phyloP scores from a whole-genome alignment of 2,329 filamentous ascomycete species.

The Daldinia sp. region DNA sequence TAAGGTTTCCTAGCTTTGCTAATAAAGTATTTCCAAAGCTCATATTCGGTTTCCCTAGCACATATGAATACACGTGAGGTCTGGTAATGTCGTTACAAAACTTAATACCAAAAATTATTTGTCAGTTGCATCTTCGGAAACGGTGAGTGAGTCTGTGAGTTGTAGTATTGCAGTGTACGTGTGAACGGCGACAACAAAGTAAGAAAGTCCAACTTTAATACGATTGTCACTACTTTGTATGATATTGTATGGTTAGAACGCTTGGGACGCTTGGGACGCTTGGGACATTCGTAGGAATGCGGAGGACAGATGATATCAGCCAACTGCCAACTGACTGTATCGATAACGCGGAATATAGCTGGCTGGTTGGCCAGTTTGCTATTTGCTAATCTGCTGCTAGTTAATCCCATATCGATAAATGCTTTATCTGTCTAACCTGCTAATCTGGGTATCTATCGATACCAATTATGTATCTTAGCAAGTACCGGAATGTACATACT shows the following conservation, averaged over 20 bases:
- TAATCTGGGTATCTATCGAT: background rate
- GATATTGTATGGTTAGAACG: too few species aligned
- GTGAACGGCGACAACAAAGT: background rate
- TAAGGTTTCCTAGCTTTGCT: conserved; percentile 41
- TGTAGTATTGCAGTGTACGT: background rate
- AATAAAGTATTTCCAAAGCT: conserved; percentile 41
- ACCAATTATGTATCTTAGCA: too few species aligned
- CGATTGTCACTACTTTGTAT: background rate
- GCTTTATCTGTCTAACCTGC: background rate
- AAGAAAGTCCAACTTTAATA: background rate
- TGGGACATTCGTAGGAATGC: background rate
- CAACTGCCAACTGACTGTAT: too few species aligned
- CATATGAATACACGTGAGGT: background rate
- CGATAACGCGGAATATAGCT: too few species aligned
- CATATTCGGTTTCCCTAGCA: conserved; percentile 32
- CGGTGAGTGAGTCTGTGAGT: background rate
- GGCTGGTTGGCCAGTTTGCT: too few species aligned
- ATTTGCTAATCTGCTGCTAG: too few species aligned
- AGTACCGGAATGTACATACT: too few species aligned
- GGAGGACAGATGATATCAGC: background rate
- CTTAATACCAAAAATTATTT: conserved; percentile 3
- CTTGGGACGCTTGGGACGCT: too few species aligned
- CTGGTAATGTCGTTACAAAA: background rate
- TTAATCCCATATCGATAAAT: conserved; percentile 6
- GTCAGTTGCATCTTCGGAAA: conserved; percentile 15